phyloP scores from a whole-genome alignment of 1,284 basidiomycete genomes.

The Rhodotorula sp. region DNA sequence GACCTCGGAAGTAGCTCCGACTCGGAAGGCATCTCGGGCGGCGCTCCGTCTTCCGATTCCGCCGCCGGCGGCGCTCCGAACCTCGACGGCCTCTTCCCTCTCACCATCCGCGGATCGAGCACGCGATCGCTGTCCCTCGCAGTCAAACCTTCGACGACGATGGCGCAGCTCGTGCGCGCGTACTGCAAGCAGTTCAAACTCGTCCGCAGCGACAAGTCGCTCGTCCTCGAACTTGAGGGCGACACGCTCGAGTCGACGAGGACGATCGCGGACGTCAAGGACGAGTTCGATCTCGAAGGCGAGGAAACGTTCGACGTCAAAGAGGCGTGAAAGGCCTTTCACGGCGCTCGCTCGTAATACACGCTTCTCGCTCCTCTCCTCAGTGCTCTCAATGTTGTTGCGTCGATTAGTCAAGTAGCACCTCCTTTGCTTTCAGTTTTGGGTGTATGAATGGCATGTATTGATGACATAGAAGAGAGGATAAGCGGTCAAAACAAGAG shows the following conservation, averaged over 20 bases:
- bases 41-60: background rate
- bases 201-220: background rate
- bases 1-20: background rate
- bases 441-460: background rate
- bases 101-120: conserved; percentile 27
- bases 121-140: conserved; percentile 24
- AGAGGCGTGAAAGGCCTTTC: background rate
- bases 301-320: conserved; percentile 35
- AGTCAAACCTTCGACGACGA: conserved; percentile 18
- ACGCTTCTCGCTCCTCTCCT: background rate
- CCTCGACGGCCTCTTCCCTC: conserved; percentile 13
- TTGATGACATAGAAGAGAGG: background rate
- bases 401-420: no score
- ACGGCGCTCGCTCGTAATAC: background rate
- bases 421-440: no score
- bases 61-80: background rate
- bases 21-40: background rate
- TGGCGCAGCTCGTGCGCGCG: conserved; percentile 20
- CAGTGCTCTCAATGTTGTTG: background rate
- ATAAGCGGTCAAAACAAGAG: background rate
- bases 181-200: conserved; percentile 16
- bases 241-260: conserved; percentile 18
- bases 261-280: conserved; percentile 22
- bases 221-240: conserved; percentile 33
- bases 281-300: conserved; percentile 33